Percentiles rank a stretch among this genome's conserved stretches.
Evolutionary conservation across 2,329 filamentous ascomycete species (phyloP).

Genomic region (Aspergillus calidoustus): DNA sequence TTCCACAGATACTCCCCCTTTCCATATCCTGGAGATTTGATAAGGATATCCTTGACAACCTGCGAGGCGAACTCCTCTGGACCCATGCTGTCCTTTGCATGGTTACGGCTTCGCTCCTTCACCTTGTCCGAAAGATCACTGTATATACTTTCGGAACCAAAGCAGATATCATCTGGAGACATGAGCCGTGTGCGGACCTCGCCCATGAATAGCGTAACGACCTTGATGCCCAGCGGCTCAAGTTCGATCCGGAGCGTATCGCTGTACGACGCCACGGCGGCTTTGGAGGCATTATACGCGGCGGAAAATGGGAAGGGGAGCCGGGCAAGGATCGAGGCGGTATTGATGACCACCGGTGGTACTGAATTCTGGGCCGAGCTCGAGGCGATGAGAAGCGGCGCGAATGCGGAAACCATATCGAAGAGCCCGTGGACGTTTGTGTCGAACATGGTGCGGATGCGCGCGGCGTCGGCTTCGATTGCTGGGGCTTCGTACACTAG

Average conservation of each 20-base stretch:
- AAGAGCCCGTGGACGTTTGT: constrained; percentile 1
- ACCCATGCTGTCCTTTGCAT: neutral
- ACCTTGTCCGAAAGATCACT: neutral
- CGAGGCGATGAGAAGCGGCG: neutral
- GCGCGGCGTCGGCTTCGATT: neutral
- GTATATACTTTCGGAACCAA: neutral
- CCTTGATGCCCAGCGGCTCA: neutral
- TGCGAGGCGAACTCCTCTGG: neutral
- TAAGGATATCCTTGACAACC: neutral
- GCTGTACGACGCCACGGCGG: neutral
- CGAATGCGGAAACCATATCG: neutral
- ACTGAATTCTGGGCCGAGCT: too few relatives aligned
- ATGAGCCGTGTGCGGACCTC: neutral
- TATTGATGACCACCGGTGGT: neutral
- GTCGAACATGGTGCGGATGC: neutral
- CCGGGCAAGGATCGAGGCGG: neutral
- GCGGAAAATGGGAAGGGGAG: neutral
- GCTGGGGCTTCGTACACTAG: constrained; percentile 2
- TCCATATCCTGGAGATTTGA: too few relatives aligned
- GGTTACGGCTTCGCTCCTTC: neutral
- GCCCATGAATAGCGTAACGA: neutral
- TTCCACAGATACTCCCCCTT: neutral
- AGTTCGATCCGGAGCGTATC: constrained; percentile 8
- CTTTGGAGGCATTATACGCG: constrained; percentile 6
- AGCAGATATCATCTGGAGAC: constrained; percentile 2